Conservation (phyloP, 306 rosid species). For the Rosa lucieae region DNA sequence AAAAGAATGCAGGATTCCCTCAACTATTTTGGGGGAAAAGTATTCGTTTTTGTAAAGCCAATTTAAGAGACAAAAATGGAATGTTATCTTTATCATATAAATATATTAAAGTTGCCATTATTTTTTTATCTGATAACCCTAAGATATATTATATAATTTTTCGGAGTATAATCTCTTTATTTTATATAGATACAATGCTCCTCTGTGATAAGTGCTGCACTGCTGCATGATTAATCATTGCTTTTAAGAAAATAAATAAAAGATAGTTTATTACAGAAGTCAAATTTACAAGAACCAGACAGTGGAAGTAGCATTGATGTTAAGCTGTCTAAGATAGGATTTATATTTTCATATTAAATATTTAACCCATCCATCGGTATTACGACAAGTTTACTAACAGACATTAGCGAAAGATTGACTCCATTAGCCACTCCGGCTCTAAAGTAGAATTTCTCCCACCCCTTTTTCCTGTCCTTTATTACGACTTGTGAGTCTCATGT, state of each 20-base stretch:
- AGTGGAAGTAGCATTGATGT: background rate
- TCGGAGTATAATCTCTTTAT: conserved; percentile 19
- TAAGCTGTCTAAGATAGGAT: no score
- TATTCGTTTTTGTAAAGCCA: conserved; percentile 26
- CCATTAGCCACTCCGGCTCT: no score
- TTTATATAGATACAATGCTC: background rate
- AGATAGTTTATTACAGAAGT: background rate
- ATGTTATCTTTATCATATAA: conserved; percentile 21
- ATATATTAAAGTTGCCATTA: conserved; percentile 17
- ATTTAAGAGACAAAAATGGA: conserved; percentile 33
- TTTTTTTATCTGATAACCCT: conserved; percentile 22
- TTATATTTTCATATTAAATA: no score
- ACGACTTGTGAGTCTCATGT: no score
- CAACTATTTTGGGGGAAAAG: conserved; percentile 31
- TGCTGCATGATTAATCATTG: background rate
- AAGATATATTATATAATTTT: conserved; percentile 11
- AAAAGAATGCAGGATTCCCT: conserved; percentile 42
- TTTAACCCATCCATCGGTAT: no score
- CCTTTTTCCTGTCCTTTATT: no score
- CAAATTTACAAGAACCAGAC: background rate
- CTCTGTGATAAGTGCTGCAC: background rate
- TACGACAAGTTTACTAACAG: no score
- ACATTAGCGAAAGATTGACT: no score
- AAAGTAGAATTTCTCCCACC: no score
- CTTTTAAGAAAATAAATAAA: background rate